Evolutionary conservation across 306 rosid species (phyloP).

Genomic region (Fragaria ananassa): DNA sequence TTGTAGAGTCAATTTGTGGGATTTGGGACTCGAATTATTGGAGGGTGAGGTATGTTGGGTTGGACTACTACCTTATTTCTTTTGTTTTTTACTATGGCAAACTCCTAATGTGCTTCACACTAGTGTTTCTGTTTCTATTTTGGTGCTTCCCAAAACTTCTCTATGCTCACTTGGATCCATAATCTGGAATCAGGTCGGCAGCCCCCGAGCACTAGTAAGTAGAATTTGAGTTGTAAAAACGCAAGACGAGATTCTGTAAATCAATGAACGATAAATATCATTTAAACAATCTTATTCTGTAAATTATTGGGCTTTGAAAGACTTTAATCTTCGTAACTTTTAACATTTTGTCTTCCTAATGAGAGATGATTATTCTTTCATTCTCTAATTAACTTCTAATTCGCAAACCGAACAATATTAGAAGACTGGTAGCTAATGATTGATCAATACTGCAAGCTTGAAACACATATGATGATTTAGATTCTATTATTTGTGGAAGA

Average conservation of each 20-base stretch:
- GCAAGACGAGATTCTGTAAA: background rate
- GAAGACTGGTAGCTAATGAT: background rate
- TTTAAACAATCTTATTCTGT: too few species aligned
- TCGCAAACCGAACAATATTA: background rate
- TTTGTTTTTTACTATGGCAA: background rate
- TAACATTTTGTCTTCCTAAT: background rate
- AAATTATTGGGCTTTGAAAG: too few species aligned
- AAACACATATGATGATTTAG: background rate
- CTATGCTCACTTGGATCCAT: background rate
- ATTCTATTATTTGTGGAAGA: background rate
- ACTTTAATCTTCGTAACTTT: too few species aligned
- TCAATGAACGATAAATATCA: background rate
- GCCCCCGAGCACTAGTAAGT: background rate
- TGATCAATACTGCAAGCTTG: background rate
- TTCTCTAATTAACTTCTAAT: background rate
- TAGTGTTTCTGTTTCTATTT: background rate
- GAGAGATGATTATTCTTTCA: background rate
- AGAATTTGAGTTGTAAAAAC: background rate
- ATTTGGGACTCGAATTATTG: background rate
- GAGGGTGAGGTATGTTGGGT: background rate
- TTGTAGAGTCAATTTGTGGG: constrained; percentile 41
- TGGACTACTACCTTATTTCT: background rate
- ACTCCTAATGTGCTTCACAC: background rate
- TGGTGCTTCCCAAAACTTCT: background rate
- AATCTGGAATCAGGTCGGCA: background rate